Conservation (phyloP, 1,139 yeast species). For the Sugiyamaella xylanicola region DNA sequence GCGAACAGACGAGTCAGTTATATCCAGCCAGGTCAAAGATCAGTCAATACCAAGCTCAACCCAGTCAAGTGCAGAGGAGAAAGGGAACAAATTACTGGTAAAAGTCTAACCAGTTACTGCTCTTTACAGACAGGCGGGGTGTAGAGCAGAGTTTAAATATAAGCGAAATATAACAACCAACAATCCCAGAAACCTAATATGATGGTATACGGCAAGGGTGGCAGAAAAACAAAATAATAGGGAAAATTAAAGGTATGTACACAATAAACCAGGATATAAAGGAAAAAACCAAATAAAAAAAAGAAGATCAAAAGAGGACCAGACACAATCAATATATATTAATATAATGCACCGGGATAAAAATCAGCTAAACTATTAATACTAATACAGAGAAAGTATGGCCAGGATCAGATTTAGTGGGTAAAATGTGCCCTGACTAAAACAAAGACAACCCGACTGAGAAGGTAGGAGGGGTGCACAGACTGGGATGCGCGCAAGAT, state of each 20-base stretch:
- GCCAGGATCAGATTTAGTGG: conserved; percentile 2
- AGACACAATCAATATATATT: conserved; percentile 12
- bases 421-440: conserved; percentile 11
- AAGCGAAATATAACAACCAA: background rate
- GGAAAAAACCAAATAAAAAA: background rate
- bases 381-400: background rate
- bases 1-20: too few relatives aligned
- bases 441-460: conserved; percentile 6
- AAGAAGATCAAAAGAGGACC: background rate
- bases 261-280: background rate
- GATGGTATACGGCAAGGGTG: too few relatives aligned
- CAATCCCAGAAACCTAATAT: background rate
- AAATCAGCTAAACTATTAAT: conserved; percentile 1
- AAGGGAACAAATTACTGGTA: too few relatives aligned
- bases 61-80: background rate
- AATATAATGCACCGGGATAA: conserved; percentile 2
- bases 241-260: background rate
- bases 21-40: too few relatives aligned
- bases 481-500: background rate
- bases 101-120: too few relatives aligned
- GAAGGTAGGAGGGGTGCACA: background rate
- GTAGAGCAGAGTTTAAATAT: background rate
- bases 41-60: too few relatives aligned
- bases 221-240: background rate
- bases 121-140: too few relatives aligned